Base-by-base conservation (phyloP, 1,284 basidiomycete species). In the Phlebopus sp. region DNA sequence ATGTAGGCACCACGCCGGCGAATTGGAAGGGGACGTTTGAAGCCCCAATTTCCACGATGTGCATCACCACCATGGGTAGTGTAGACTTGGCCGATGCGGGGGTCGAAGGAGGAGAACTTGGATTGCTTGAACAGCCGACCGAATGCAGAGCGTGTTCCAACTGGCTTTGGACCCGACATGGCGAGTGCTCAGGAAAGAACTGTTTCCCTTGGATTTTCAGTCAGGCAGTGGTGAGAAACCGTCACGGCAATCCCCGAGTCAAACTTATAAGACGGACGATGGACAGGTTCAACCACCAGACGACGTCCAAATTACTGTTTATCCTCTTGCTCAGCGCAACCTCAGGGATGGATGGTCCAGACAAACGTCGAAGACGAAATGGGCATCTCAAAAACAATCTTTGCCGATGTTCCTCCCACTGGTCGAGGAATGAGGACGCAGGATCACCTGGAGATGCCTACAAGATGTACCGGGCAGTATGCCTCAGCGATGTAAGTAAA, bases 361-460 rank as follows among this genome's bases (percentile, higher is more conserved):
- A 90, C 87, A 90, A 84, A 76, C 78, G 87, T 87, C 84, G 84
- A 62, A 90, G 84, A 90, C 45, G 38, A 57, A 73, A 51, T 65
- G 69, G 78, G 63, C 70, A 64, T 73, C 84, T 84, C 83, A 79
- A 90, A 90, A 90, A 90, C 87, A 89, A 78, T 90, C 86, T 84
- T 79, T 80, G 87, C 87, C 81, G 87, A 76, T 73, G 86, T 77
- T 81, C 73, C 77, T 90, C 86, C 88, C 87, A 68, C 64, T 79
- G 88, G 87, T 90, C 68, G 88, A 90, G 87, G 78, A 74, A 83
- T 70, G 37, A 88, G 84, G 87, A 90, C 73, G 87, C 86, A 77
- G 82, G 87, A 90, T 84, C 82, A 90, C 87, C 87, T 90, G 84
- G 84, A 77, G 84, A 72, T 66, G 78, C 72, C 77, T 67, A 90